A percentile compares a stretch with the other conserved stretches of the same genome.
Conservation (phyloP, 768 basidiomycete species). For the Podaxis pistillaris region DNA sequence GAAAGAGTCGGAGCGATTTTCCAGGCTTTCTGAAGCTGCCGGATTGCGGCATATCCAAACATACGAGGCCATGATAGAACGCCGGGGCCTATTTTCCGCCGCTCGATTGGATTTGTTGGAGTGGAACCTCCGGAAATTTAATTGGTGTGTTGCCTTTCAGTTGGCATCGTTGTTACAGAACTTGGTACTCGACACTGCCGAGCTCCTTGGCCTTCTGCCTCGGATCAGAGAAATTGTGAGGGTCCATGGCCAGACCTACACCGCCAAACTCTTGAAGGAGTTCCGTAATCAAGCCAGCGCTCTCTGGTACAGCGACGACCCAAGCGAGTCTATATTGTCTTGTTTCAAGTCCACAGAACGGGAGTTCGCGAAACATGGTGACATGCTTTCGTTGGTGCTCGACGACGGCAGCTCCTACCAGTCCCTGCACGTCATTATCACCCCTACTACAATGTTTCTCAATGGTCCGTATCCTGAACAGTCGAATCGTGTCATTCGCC, state of each 20-base stretch:
- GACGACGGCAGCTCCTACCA: slow-evolving; percentile 33
- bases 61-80: slow-evolving; percentile 37
- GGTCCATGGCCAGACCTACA: slow-evolving; percentile 31
- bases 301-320: slow-evolving; percentile 26
- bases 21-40: slow-evolving; percentile 34
- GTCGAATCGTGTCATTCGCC: slow-evolving; percentile 19
- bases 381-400: slow-evolving; percentile 24
- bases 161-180: slow-evolving; percentile 44
- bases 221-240: slow-evolving; percentile 29
- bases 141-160: slow-evolving; percentile 61
- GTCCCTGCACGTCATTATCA: slow-evolving; percentile 25
- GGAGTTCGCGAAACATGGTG: slow-evolving; percentile 25
- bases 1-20: slow-evolving; percentile 37
- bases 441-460: slow-evolving; percentile 16
- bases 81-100: slow-evolving; percentile 43
- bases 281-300: slow-evolving; percentile 26
- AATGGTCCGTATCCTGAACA: slow-evolving; percentile 19
- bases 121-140: slow-evolving; percentile 31
- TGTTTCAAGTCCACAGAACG: slow-evolving; percentile 28
- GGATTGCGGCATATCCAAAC: slow-evolving; percentile 34
- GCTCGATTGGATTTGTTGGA: slow-evolving; percentile 28
- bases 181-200: slow-evolving; percentile 45
- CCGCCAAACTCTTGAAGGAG: slow-evolving; percentile 41
- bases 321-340: slow-evolving; percentile 26
- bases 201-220: slow-evolving; percentile 44